Evolutionary conservation across 1,139 yeast species (phyloP).

Genomic region (Yarrowia galli): DNA sequence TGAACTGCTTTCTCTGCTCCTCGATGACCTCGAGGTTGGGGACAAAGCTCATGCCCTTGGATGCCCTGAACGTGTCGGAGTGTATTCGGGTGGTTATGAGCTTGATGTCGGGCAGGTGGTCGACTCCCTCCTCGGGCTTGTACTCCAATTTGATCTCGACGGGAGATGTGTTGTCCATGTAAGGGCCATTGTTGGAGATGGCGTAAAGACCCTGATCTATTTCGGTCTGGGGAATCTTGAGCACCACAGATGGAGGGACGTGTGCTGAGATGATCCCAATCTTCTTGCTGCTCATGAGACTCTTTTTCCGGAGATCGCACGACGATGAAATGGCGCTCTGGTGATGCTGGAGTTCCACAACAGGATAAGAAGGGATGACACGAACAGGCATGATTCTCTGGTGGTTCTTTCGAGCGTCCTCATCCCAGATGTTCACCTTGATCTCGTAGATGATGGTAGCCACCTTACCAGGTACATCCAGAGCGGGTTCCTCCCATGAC

Average conservation of each 20-base stretch:
- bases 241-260: conserved; percentile 34
- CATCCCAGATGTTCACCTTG: conserved; percentile 29
- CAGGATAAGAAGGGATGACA: conserved; percentile 33
- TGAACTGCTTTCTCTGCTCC: conserved; percentile 31
- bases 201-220: conserved; percentile 27
- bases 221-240: conserved; percentile 35
- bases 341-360: conserved; percentile 29
- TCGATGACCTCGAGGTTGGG: conserved; percentile 35
- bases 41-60: conserved; percentile 34
- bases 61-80: conserved; percentile 35
- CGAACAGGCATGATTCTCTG: conserved; percentile 36
- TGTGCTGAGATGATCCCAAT: conserved; percentile 16
- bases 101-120: conserved; percentile 9
- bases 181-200: conserved; percentile 21
- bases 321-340: conserved; percentile 30
- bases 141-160: conserved; percentile 34
- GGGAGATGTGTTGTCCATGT: conserved; percentile 24
- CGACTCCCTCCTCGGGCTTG: conserved; percentile 17
- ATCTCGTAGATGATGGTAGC: conserved; percentile 36
- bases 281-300: conserved; percentile 13
- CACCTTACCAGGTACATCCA: conserved; percentile 35
- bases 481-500: conserved; percentile 33
- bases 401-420: conserved; percentile 19
- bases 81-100: conserved; percentile 31
- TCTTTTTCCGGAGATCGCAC: conserved; percentile 19